phyloP scores from a whole-genome alignment of 257 asterid species.

The Nicotiana undulata region DNA sequence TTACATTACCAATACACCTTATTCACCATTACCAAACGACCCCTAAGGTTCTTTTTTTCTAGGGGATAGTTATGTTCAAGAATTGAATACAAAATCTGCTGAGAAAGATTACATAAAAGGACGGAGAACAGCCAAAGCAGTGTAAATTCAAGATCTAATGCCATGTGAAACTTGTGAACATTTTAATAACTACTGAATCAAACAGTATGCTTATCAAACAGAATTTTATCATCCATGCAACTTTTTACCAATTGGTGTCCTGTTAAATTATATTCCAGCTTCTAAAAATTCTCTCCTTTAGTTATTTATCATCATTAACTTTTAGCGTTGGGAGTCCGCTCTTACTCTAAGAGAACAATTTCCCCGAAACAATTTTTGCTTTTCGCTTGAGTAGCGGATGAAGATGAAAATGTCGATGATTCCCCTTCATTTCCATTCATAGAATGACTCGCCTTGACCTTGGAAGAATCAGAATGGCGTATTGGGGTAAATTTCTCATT shows the following conservation, averaged over 20 bases:
- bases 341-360: constrained; percentile 48
- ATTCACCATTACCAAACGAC: too few relatives aligned
- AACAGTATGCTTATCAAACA: constrained; percentile 3
- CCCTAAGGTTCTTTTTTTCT: not conserved
- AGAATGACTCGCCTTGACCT: constrained; percentile 10
- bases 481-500: constrained; percentile 20
- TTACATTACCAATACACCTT: too few relatives aligned
- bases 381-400: constrained; percentile 27
- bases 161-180: not conserved
- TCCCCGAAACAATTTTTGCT: constrained; percentile 50
- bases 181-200: not conserved
- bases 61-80: not conserved
- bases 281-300: not conserved
- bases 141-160: not conserved
- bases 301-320: not conserved
- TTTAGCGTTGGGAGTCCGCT: constrained; percentile 32
- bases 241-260: not conserved
- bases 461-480: constrained; percentile 21
- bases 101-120: not conserved
- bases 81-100: not conserved
- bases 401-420: constrained; percentile 32
- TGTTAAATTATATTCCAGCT: not conserved
- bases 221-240: constrained; percentile 1
- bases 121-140: not conserved
- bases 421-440: constrained; percentile 33